These are phyloP conservation scores for Aspergillus ruber DNA, from an alignment of 2,329 filamentous ascomycete species.

Conservation along the genomic window DNA sequence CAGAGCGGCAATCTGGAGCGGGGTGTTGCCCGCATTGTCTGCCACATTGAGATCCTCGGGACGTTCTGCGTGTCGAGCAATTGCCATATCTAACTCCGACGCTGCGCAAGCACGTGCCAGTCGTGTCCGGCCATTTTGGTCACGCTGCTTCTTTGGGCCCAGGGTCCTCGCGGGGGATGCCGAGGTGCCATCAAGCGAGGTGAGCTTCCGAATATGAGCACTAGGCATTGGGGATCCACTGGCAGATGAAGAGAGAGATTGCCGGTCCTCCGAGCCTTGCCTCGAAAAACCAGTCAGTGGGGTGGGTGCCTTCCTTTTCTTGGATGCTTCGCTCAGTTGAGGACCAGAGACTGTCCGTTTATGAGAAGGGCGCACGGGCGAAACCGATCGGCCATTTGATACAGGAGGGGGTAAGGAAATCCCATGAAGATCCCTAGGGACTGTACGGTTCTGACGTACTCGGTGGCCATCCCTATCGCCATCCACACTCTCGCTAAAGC, in stretches of 20 bases:
- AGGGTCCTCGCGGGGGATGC: constrained; percentile 62
- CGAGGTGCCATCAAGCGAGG: constrained; percentile 38
- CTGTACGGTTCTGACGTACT: constrained; percentile 14
- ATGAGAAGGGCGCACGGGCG: constrained; percentile 29
- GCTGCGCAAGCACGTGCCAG: constrained; percentile 85
- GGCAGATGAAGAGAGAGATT: constrained; percentile 39
- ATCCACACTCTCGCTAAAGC: constrained; percentile 31
- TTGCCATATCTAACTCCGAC: constrained; percentile 73
- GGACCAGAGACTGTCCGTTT: constrained; percentile 32
- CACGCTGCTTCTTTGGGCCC: constrained; percentile 74
- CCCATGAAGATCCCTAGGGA: constrained; percentile 19
- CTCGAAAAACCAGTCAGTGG: constrained; percentile 36
- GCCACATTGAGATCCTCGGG: constrained; percentile 83
- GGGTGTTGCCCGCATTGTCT: constrained; percentile 94
- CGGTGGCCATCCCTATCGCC: constrained; percentile 24
- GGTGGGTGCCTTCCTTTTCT: constrained; percentile 35
- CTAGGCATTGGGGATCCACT: constrained; percentile 40
- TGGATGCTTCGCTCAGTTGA: constrained; percentile 17
- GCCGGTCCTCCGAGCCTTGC: constrained; percentile 41
- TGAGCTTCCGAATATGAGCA: constrained; percentile 35
- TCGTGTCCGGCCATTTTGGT: constrained; percentile 85
- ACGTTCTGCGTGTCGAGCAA: constrained; percentile 66
- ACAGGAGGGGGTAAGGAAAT: constrained; percentile 21
- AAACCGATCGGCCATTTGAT: constrained; percentile 30
- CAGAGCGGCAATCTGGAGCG: constrained; percentile 84